Conservation (phyloP, 495 filamentous ascomycete genomes). For the Umbilicaria muhlenbergii region DNA sequence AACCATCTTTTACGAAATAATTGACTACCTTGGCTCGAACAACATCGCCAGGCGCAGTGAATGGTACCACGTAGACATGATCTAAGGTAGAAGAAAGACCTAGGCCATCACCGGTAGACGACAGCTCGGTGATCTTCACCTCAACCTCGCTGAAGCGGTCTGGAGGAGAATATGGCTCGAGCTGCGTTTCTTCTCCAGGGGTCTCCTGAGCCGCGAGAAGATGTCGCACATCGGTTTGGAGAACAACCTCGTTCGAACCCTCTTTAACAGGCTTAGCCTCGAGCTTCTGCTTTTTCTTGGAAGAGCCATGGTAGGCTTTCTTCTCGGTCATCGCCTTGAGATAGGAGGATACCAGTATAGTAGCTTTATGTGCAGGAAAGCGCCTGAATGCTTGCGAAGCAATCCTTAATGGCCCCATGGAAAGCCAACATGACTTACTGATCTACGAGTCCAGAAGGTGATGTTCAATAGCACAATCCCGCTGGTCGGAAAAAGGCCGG, state of each 20-base stretch:
- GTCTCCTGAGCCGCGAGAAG: slow-evolving; percentile 40
- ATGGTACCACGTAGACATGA: slow-evolving; percentile 80
- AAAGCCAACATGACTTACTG: no score
- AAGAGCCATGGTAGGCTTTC: slow-evolving; percentile 7
- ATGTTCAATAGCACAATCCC: no score
- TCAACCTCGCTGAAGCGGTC: slow-evolving; percentile 61
- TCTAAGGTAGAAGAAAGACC: slow-evolving; percentile 15
- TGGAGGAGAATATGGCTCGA: slow-evolving; percentile 30
- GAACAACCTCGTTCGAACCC: slow-evolving; percentile 56
- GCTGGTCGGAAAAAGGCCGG: no score
- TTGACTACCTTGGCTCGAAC: slow-evolving; percentile 65
- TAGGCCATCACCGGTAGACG: slow-evolving; percentile 54
- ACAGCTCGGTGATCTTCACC: slow-evolving; percentile 56
- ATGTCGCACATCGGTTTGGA: slow-evolving; percentile 51
- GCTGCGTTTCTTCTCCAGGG: slow-evolving; percentile 12
- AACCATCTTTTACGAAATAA: slow-evolving; percentile 40
- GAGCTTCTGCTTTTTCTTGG: slow-evolving; percentile 40
- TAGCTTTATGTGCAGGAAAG: no score
- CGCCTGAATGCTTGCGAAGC: no score
- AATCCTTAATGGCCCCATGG: no score
- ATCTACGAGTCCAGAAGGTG: no score
- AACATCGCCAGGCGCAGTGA: slow-evolving; percentile 70
- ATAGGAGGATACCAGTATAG: no score
- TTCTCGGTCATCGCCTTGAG: slow-evolving; percentile 3
- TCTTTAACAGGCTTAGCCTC: slow-evolving; percentile 28